A percentile compares a stretch with the other conserved stretches of the same genome.
phyloP scores from a whole-genome alignment of 495 filamentous ascomycete genomes.

The Halenospora varia region DNA sequence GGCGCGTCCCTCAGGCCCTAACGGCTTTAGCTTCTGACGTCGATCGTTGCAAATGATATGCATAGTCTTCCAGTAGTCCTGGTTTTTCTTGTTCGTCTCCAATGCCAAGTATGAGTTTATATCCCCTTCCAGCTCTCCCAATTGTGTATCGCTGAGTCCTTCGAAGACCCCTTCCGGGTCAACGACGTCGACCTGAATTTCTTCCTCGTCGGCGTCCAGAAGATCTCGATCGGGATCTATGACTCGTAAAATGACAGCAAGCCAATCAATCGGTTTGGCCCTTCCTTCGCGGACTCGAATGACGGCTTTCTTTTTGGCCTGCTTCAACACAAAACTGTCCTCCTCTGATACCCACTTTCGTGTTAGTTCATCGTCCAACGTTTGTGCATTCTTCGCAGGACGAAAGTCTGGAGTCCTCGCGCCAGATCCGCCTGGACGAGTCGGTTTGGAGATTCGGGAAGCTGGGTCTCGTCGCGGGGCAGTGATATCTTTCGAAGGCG shows the following conservation, averaged over 20 bases:
- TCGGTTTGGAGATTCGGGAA: conserved; percentile 22
- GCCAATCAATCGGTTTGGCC: conserved; percentile 91
- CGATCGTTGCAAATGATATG: conserved; percentile 80
- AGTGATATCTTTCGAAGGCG: conserved; percentile 22
- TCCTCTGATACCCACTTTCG: conserved; percentile 88
- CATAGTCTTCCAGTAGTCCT: conserved; percentile 91
- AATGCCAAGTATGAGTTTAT: conserved; percentile 81
- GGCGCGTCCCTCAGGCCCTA: conserved; percentile 61
- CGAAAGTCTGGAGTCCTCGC: conserved; percentile 22
- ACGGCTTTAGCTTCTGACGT: conserved; percentile 58
- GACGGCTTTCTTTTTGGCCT: conserved; percentile 96
- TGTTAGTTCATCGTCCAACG: conserved; percentile 72
- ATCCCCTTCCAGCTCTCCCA: conserved; percentile 77
- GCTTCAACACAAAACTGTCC: conserved; percentile 92
- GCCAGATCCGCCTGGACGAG: conserved; percentile 9
- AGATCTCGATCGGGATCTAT: conserved; percentile 76
- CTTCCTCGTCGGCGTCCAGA: conserved; percentile 85
- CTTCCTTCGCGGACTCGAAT: conserved; percentile 93
- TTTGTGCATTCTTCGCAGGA: conserved; percentile 48
- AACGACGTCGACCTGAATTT: conserved; percentile 66
- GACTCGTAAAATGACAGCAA: conserved; percentile 84
- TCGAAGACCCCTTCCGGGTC: conserved; percentile 82
- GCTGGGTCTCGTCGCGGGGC: conserved; percentile 22
- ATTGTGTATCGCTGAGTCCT: conserved; percentile 61
- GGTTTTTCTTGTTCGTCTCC: conserved; percentile 72